Percentiles rank a stretch among this genome's conserved stretches.
phyloP scores from a whole-genome alignment of 2,329 filamentous ascomycete genomes.

The Diaporthe humulicola region DNA sequence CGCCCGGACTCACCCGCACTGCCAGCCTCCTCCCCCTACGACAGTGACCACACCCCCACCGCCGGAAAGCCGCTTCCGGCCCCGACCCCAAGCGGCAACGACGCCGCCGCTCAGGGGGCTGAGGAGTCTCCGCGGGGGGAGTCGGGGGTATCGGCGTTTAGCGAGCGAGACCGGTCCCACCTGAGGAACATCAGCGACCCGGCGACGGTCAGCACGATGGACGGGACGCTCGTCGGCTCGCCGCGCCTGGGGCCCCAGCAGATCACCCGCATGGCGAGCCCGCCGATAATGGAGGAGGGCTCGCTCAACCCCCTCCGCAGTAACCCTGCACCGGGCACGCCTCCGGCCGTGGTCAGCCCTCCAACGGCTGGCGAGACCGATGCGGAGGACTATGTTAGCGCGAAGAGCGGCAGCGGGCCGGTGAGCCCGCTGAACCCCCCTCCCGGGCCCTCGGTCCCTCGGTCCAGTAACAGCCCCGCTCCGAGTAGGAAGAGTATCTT shows the following conservation, averaged over 20 bases:
- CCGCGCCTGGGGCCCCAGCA: slow-evolving; percentile 21
- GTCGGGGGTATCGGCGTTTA: slow-evolving; percentile 58
- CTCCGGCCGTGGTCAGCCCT: slow-evolving; percentile 45
- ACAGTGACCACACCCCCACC: slow-evolving; percentile 40
- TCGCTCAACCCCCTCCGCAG: slow-evolving; percentile 10
- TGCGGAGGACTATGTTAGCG: slow-evolving; percentile 46
- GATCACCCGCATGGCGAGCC: slow-evolving; percentile 23
- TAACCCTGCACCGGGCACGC: slow-evolving; percentile 34
- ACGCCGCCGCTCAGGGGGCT: slow-evolving; percentile 34
- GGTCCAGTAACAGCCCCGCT: slow-evolving; percentile 25
- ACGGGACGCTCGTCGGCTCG: slow-evolving; percentile 37
- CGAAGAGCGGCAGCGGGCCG: slow-evolving; percentile 37
- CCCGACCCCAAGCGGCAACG: slow-evolving; percentile 31
- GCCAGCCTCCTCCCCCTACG: slow-evolving; percentile 39
- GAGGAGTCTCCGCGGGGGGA: slow-evolving; percentile 44
- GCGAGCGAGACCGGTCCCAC: slow-evolving; percentile 55
- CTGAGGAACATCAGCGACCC: slow-evolving; percentile 57
- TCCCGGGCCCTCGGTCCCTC: slow-evolving; percentile 34
- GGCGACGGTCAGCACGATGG: slow-evolving; percentile 53
- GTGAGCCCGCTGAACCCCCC: slow-evolving; percentile 37
- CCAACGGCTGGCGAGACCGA: slow-evolving; percentile 44
- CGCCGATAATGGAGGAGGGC: slow-evolving; percentile 32
- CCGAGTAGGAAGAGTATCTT: slow-evolving; percentile 56
- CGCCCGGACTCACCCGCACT: slow-evolving; percentile 36
- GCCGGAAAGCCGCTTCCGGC: slow-evolving; percentile 39